Conservation (phyloP, 805 yeast genomes). For the Candida fluviatilis region DNA sequence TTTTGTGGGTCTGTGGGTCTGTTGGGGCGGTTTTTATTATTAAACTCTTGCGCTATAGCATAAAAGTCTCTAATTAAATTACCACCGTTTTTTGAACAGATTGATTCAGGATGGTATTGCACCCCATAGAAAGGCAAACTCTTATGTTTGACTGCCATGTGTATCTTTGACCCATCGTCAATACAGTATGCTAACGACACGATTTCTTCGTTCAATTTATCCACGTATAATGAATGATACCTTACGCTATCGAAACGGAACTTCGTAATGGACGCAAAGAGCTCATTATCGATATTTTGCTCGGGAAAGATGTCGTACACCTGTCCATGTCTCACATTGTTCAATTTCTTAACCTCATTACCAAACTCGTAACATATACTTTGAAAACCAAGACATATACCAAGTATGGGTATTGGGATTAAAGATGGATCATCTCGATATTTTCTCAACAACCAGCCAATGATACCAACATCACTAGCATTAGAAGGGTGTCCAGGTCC, state of each 20-base stretch:
- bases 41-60: slow-evolving; percentile 37
- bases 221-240: slow-evolving; percentile 79
- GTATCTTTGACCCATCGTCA: slow-evolving; percentile 29
- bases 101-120: slow-evolving; percentile 96
- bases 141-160: slow-evolving; percentile 78
- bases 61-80: slow-evolving; percentile 62
- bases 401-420: slow-evolving; percentile 60
- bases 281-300: slow-evolving; percentile 35
- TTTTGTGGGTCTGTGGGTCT: slow-evolving; percentile 11
- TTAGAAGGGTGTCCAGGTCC: slow-evolving; percentile 90
- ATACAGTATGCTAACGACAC: slow-evolving; percentile 59
- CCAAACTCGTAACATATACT: slow-evolving; percentile 66
- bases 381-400: slow-evolving; percentile 93
- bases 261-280: slow-evolving; percentile 5
- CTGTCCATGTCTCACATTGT: slow-evolving; percentile 80
- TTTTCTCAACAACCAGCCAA: slow-evolving; percentile 50
- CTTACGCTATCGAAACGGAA: slow-evolving; percentile 63
- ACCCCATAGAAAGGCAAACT: slow-evolving; percentile 79
- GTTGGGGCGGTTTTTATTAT: slow-evolving; percentile 15
- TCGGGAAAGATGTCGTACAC: slow-evolving; percentile 51
- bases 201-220: slow-evolving; percentile 28
- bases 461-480: slow-evolving; percentile 66
- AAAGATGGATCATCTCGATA: slow-evolving; percentile 10
- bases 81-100: slow-evolving; percentile 71
- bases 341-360: slow-evolving; percentile 47